Conservation (phyloP, 495 filamentous ascomycete genomes). For the Astrothelium subdiscretum region DNA sequence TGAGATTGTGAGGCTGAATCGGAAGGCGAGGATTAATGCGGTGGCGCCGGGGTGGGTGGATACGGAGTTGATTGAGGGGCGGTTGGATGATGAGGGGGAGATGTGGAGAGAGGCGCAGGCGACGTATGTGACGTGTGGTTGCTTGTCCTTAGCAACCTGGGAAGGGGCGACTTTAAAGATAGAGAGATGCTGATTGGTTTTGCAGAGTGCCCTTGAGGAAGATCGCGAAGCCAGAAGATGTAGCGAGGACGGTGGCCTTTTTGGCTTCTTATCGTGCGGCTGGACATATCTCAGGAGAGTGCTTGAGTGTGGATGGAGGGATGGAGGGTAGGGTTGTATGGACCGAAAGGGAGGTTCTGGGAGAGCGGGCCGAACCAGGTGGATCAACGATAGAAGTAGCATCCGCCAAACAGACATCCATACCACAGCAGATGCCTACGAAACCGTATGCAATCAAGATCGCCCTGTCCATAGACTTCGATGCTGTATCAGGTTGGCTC, state of each 20-base stretch:
- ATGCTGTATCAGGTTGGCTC: slow-evolving; percentile 49
- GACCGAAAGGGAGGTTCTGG: slow-evolving; percentile 30
- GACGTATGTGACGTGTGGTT: slow-evolving; percentile 17
- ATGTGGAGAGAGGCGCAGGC: slow-evolving; percentile 37
- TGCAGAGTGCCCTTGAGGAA: slow-evolving; percentile 30
- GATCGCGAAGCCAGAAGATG: slow-evolving; percentile 38
- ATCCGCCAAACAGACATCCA: slow-evolving; percentile 6
- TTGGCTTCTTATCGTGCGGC: slow-evolving; percentile 41
- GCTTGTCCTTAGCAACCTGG: background rate
- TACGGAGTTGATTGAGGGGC: slow-evolving; percentile 34
- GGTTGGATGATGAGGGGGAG: slow-evolving; percentile 37
- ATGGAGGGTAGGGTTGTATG: slow-evolving; percentile 42
- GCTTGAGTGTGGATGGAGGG: slow-evolving; percentile 38
- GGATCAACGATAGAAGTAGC: slow-evolving; percentile 1
- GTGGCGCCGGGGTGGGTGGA: slow-evolving; percentile 42
- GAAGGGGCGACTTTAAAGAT: too few relatives aligned
- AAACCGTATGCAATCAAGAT: slow-evolving; percentile 37
- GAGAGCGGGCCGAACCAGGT: background rate
- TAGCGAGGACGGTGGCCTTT: slow-evolving; percentile 42
- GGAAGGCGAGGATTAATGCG: slow-evolving; percentile 43
- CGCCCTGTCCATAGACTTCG: slow-evolving; percentile 46
- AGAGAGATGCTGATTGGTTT: slow-evolving; percentile 1
- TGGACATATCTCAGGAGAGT: slow-evolving; percentile 45
- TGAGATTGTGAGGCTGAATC: slow-evolving; percentile 42
- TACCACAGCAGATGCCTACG: slow-evolving; percentile 19